Conservation (phyloP, 2,329 filamentous ascomycete species). For the Bipolaris gigantea region DNA sequence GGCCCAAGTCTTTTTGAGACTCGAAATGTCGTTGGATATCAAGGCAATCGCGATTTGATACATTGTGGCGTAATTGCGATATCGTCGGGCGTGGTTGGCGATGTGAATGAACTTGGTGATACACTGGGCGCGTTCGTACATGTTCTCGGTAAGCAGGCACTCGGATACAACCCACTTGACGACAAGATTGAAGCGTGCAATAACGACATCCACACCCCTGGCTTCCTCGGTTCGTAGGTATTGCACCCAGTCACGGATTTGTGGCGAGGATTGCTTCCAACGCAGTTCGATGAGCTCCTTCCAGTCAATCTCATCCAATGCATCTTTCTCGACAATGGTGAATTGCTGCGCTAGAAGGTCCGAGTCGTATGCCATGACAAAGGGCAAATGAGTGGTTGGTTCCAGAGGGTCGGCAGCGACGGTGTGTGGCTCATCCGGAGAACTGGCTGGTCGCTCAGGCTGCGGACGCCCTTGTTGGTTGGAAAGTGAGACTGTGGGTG, state of each 20-base stretch:
- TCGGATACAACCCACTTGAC: slow-evolving; percentile 86
- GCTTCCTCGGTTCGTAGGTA: slow-evolving; percentile 74
- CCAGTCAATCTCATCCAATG: slow-evolving; percentile 84
- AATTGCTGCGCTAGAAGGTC: slow-evolving; percentile 79
- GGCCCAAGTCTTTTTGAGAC: slow-evolving; percentile 71
- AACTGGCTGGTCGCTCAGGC: slow-evolving; percentile 20
- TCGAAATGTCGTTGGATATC: slow-evolving; percentile 70
- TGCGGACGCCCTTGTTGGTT: slow-evolving; percentile 27
- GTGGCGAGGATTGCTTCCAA: slow-evolving; percentile 71
- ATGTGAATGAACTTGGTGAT: slow-evolving; percentile 84
- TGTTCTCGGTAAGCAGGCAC: slow-evolving; percentile 70
- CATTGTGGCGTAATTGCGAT: slow-evolving; percentile 82
- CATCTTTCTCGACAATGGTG: slow-evolving; percentile 83
- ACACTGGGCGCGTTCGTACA: slow-evolving; percentile 73
- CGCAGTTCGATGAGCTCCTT: slow-evolving; percentile 81
- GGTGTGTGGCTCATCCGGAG: slow-evolving; percentile 27
- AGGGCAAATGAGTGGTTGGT: slow-evolving; percentile 64
- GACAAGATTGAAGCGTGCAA: slow-evolving; percentile 84
- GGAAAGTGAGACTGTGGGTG: slow-evolving; percentile 36
- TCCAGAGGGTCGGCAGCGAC: slow-evolving; percentile 15
- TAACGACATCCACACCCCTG: slow-evolving; percentile 77
- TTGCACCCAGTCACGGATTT: slow-evolving; percentile 77
- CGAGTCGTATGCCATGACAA: slow-evolving; percentile 79
- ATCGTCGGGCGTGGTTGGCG: slow-evolving; percentile 71
- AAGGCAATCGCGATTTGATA: slow-evolving; percentile 79